Evolutionary conservation across 2,329 filamentous ascomycete genomes (phyloP), one percentile per base, ranked within the genome.

Genomic region (Colletotrichum coccodes): DNA sequence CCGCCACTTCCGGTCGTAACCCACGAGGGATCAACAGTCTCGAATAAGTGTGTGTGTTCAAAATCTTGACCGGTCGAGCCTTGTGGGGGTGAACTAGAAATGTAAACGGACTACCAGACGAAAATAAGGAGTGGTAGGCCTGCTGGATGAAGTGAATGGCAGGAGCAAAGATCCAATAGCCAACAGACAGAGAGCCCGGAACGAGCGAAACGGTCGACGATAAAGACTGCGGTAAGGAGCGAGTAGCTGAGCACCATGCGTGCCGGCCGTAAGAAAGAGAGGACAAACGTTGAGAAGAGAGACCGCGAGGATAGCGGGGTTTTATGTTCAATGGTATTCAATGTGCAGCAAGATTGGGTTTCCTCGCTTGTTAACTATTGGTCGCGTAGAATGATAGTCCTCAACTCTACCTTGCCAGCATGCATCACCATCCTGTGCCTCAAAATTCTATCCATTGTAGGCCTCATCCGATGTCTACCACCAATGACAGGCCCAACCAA

Each of bases 191-290:
- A 60, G 47, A 14, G 6, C 9, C n/a, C 23, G 23, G 28, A 50
- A 50, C 28, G 49, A 34, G 36, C 21, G 40, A 52, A 40, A 49
- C 53, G 46, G 42, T 40, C 32, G 36, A 53, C 47, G 16, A 50
- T 34, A 23, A 60, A 66, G 18, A 36, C 56, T 30, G 49, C 21
- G 57, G 3, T 38, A 64, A 70, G 34, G 63, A 71, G 36, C 26
- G 63, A 61, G 28, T 47, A 59, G 63, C 64, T 32, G 52, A 32
- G 68, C 59, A 73, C 71, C 62, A 23, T 50, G n/a, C 58, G 69
- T 70, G 71, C 71, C 71, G 70, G 68, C 71, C 62, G 56, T 71
- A 68, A 49, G 5, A 34, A 42, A 30, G 46, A 6, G 56, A 54
- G 30, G 49, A 32, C 16, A 54, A 56, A 60, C n/a, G n/a, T n/a